phyloP scores from a whole-genome alignment of 2,329 filamentous ascomycete genomes.

The Trichoderma sp. region DNA sequence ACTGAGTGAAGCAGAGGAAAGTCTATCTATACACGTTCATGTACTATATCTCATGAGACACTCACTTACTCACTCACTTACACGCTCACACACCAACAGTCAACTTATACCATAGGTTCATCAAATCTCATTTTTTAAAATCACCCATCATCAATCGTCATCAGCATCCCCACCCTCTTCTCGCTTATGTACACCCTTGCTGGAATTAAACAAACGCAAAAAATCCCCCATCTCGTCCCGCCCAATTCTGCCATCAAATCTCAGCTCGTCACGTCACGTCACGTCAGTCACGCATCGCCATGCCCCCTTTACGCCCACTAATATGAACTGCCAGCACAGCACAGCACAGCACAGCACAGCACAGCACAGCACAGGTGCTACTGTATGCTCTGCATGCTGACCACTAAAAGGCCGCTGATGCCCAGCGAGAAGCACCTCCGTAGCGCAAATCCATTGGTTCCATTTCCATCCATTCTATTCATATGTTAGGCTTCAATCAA shows the following conservation, averaged over 20 bases:
- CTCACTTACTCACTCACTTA: neutral
- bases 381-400: too few species aligned
- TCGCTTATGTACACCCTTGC: neutral
- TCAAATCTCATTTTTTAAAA: neutral
- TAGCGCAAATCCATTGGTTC: neutral
- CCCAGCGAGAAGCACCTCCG: neutral
- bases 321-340: neutral
- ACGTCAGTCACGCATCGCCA: neutral
- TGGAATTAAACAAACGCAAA: neutral
- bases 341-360: neutral
- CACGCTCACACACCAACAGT: neutral
- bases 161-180: neutral
- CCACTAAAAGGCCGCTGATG: too few species aligned
- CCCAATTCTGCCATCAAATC: neutral
- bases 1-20: neutral
- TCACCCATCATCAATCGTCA: neutral
- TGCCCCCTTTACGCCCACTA: neutral
- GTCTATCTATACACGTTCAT: neutral
- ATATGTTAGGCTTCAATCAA: neutral
- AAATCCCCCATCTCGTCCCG: neutral
- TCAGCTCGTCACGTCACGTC: constrained; percentile 9
- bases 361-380: too few species aligned
- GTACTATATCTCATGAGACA: neutral
- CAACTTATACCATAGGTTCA: neutral
- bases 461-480: neutral